These are phyloP conservation scores for Plantago coronopus DNA, from an alignment of 305 asterid species.

Conservation along the genomic window DNA sequence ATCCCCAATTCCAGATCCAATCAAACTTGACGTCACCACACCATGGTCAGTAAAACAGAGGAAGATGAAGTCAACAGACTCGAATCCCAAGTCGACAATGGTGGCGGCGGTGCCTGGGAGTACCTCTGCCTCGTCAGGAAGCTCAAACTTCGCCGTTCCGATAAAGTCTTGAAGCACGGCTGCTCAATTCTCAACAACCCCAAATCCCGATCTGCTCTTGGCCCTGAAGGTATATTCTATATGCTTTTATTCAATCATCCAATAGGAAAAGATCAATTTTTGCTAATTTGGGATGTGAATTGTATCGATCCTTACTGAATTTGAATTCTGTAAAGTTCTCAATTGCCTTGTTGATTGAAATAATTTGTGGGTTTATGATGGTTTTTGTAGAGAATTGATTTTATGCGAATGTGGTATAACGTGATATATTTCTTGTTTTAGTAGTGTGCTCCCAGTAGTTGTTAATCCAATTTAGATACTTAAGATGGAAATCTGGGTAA, in stretches of 20 bases:
- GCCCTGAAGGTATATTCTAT: slow-evolving; percentile 60
- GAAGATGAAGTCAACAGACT: slow-evolving; percentile 71
- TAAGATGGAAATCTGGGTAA: too few species aligned
- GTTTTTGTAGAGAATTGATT: too few species aligned
- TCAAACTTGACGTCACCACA: not conserved
- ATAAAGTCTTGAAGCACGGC: slow-evolving; percentile 73
- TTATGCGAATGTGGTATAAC: not conserved
- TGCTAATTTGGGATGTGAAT: slow-evolving; percentile 25
- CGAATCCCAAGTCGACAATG: slow-evolving; percentile 90
- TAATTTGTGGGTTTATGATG: not conserved
- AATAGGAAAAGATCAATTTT: slow-evolving; percentile 21
- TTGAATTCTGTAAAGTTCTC: not conserved
- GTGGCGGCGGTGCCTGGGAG: slow-evolving; percentile 98
- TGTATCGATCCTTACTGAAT: slow-evolving; percentile 4
- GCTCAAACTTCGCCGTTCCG: slow-evolving; percentile 90
- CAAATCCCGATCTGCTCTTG: slow-evolving; percentile 85
- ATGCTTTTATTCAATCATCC: slow-evolving; percentile 3
- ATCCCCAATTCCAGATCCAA: slow-evolving; percentile 8
- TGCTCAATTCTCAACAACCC: slow-evolving; percentile 58
- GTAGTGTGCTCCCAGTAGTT: not conserved
- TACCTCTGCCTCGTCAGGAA: slow-evolving; percentile 84
- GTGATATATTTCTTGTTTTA: too few species aligned
- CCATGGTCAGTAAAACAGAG: slow-evolving; percentile 92
- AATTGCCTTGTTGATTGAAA: not conserved
- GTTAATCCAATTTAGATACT: not conserved